Conservation (phyloP, 2,329 filamentous ascomycete species). For the Sporothrix inflata region DNA sequence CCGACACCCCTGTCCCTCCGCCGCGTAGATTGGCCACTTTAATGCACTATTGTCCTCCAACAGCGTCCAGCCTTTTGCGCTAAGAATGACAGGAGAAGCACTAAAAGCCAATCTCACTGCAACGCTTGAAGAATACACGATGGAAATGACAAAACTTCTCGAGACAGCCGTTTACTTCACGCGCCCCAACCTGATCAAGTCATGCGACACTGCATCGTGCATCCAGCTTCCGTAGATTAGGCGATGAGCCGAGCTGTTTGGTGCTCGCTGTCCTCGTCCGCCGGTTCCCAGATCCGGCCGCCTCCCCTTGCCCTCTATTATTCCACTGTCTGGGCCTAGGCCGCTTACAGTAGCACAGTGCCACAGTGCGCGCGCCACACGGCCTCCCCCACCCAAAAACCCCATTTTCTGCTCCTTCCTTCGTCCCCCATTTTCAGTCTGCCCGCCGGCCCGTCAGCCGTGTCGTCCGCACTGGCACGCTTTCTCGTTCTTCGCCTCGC, state of each 20-base stretch:
- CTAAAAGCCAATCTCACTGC: conserved; percentile 5
- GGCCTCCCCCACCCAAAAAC: neutral
- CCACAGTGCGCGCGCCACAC: conserved; percentile 15
- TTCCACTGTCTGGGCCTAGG: too few relatives aligned
- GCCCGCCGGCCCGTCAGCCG: conserved; percentile 26
- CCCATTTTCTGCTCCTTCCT: neutral
- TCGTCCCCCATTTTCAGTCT: neutral
- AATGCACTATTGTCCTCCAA: neutral
- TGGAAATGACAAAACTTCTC: neutral
- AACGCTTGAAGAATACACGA: neutral
- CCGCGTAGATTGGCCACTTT: conserved; percentile 20
- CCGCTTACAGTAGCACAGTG: neutral
- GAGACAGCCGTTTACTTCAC: neutral
- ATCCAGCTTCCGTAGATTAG: neutral
- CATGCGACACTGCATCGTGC: neutral
- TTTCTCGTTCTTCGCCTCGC: neutral
- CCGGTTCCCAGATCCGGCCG: neutral
- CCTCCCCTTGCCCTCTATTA: too few relatives aligned
- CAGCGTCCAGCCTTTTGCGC: neutral
- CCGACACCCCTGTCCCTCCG: conserved; percentile 20
- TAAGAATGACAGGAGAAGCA: neutral
- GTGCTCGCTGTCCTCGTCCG: neutral
- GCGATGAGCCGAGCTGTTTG: neutral
- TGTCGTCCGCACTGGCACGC: neutral
- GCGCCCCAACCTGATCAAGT: neutral